Conservation (phyloP, 2,329 filamentous ascomycete species). For the Parascedosporium putredinis region DNA sequence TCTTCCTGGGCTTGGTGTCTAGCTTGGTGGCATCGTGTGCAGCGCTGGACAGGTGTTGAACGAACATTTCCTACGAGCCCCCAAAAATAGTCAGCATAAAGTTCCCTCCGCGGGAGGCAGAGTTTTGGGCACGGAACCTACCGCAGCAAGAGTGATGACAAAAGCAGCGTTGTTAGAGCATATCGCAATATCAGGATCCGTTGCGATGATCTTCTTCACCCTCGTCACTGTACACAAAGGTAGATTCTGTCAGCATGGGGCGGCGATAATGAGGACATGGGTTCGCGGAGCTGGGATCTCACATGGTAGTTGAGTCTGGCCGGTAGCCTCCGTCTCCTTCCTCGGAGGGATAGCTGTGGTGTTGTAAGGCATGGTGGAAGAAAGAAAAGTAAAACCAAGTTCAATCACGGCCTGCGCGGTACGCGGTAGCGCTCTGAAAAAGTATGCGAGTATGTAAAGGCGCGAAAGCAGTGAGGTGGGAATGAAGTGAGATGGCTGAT, state of each 20-base stretch:
- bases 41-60: constrained; percentile 80
- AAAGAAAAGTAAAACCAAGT: no score
- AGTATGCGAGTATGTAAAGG: no score
- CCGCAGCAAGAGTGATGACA: constrained; percentile 82
- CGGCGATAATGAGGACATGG: no score
- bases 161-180: constrained; percentile 94
- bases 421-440: no score
- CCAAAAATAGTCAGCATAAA: no score
- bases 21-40: constrained; percentile 81
- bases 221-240: constrained; percentile 61
- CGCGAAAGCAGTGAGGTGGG: no score
- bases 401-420: no score
- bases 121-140: constrained; percentile 28
- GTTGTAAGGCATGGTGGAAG: constrained; percentile 78
- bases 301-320: constrained; percentile 78
- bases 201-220: constrained; percentile 88
- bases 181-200: constrained; percentile 74
- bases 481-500: no score
- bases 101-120: no score
- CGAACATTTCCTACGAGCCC: constrained; percentile 81
- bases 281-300: no score
- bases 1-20: constrained; percentile 83
- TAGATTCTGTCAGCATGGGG: constrained; percentile 8
- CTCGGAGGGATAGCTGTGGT: constrained; percentile 70
- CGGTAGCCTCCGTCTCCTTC: constrained; percentile 76